These are phyloP conservation scores for Leonotis leonurus DNA, from an alignment of 257 asterid genomes.

Conservation along the genomic window DNA sequence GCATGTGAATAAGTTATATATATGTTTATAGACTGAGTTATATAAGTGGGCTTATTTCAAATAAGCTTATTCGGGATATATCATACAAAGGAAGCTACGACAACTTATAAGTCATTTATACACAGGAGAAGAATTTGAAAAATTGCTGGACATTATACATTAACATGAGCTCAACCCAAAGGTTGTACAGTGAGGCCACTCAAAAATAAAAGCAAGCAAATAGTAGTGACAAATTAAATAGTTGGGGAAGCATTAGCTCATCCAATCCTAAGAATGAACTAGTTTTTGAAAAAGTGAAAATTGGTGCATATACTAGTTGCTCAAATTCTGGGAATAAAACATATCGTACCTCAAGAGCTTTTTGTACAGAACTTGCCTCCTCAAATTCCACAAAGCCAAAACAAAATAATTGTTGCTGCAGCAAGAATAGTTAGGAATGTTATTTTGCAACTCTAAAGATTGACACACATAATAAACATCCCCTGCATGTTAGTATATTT, in stretches of 20 bases:
- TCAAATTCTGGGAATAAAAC: not conserved
- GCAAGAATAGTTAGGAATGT: not conserved
- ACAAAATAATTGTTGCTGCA: constrained; percentile 53
- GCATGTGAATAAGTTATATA: not conserved
- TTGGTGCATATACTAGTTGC: too few species aligned
- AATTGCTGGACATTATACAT: not conserved
- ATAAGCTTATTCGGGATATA: not conserved
- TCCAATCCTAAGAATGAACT: not conserved
- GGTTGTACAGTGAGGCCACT: not conserved
- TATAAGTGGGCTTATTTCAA: not conserved
- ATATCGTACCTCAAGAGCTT: constrained; percentile 66
- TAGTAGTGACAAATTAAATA: not conserved
- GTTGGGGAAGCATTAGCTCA: not conserved
- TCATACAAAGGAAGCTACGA: not conserved
- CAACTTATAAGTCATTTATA: not conserved
- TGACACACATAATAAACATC: not conserved
- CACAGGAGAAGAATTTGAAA: not conserved
- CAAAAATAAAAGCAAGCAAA: not conserved
- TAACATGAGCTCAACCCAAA: not conserved
- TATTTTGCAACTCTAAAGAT: constrained; percentile 7
- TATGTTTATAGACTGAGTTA: not conserved
- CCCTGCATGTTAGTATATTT: not conserved
- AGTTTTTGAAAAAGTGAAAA: too few species aligned
- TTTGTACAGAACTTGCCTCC: constrained; percentile 50
- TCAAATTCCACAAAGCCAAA: constrained; percentile 82